Evolutionary conservation across 805 yeast species (phyloP), one percentile per base, ranked within the genome.

Genomic region (Saturnispora mendoncae): DNA sequence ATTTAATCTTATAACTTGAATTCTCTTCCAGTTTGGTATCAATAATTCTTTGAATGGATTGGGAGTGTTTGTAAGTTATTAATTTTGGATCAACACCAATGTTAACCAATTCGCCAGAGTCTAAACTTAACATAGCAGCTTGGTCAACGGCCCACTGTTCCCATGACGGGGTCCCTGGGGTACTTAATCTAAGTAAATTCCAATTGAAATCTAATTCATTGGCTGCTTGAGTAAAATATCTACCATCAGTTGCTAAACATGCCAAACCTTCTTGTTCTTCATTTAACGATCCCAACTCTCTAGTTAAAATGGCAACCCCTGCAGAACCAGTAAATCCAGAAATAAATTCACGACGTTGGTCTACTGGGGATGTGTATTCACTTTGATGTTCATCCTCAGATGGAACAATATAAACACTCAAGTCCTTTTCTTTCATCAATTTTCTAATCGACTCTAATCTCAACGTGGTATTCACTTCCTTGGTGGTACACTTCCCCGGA

Each of bases 351-450:
- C 81, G 58, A 50, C 73, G 67, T 53, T 76, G 77, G 52, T 76
- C 82, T 36, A 61, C 59, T 3, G 67, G 50, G 1, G 78, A 65
- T 19, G 75, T 74, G 47, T 76, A 76, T 53, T 76, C 82, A n/a
- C 74, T 66, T 57, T 76, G 82, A 56, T 76, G 83, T 39, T 72
- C 75, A 57, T 76, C 83, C 55, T 75, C 80, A 8, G 78, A 70
- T 6, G 80, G 80, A 14, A 63, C 45, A 12, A 74, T 68, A 58
- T 92, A 90, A 26, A 85, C 79, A 9, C 80, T 84, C 29, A 90
- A 57, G 38, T 55, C 51, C 43, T 75, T 58, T 34, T 68, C 61
- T 33, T 69, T 71, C 88, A 92, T 84, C 46, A 71, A 66, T 31
- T 62, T 51, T 53, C 97, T 71, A 44, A 88, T 64, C 17, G 65